Percentiles rank a stretch among this genome's conserved stretches.
Evolutionary conservation across 148 eudicot genomes (phyloP).

Genomic region (Nepenthes gracilis): DNA sequence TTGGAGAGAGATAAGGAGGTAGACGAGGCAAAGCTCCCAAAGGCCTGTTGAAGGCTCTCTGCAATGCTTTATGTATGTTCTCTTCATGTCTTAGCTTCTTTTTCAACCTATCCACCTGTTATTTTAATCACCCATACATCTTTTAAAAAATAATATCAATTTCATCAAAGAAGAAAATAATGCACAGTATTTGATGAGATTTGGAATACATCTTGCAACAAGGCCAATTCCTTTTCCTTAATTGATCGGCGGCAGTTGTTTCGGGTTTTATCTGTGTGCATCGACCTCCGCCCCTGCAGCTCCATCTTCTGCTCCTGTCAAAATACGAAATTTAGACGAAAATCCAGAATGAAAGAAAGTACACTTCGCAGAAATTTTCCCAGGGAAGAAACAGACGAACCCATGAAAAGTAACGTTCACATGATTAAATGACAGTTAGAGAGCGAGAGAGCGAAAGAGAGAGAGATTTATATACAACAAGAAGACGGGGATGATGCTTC

Average conservation of each 20-base stretch:
- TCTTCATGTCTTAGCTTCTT: slow-evolving; percentile 88
- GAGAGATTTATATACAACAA: slow-evolving; percentile 10
- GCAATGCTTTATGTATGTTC: slow-evolving; percentile 79
- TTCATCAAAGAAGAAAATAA: not conserved
- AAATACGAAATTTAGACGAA: slow-evolving; percentile 4
- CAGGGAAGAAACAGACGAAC: no score
- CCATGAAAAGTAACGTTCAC: not conserved
- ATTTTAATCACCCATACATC: slow-evolving; percentile 6
- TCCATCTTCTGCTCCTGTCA: slow-evolving; percentile 35
- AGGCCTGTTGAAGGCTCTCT: slow-evolving; percentile 80
- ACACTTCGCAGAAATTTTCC: not conserved
- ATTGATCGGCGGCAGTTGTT: slow-evolving; percentile 19
- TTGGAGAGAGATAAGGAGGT: slow-evolving; percentile 79
- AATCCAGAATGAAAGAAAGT: not conserved
- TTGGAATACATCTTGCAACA: slow-evolving; percentile 63
- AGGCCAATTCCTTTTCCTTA: slow-evolving; percentile 52
- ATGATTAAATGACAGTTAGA: not conserved
- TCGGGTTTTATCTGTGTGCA: slow-evolving; percentile 14
- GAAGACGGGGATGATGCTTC: slow-evolving; percentile 19
- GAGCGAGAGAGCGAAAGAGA: not conserved
- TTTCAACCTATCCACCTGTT: slow-evolving; percentile 80
- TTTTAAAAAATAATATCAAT: not conserved
- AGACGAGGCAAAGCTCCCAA: slow-evolving; percentile 86
- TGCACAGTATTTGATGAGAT: not conserved
- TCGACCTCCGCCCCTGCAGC: slow-evolving; percentile 21